A percentile compares a stretch with the other conserved stretches of the same genome.
These are phyloP conservation scores for Hibiscus trionum DNA, from an alignment of 345 rosid genomes.

Conservation along the genomic window DNA sequence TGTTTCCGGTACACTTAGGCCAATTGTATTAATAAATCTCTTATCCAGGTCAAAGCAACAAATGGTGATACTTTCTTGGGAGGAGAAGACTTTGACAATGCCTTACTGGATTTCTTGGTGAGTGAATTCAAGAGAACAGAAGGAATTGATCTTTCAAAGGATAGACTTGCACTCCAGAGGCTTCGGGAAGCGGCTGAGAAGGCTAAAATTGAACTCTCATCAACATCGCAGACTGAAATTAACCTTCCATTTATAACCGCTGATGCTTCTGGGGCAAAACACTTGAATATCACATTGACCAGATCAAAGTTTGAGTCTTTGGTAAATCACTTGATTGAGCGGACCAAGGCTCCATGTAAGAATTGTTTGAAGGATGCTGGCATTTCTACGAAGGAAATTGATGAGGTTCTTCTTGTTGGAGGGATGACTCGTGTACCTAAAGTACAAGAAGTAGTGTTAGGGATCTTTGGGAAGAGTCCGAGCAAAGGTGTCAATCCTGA, in stretches of 20 bases:
- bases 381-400: constrained; percentile 54
- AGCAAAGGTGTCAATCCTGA: constrained; percentile 90
- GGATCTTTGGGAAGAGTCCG: constrained; percentile 73
- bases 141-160: constrained; percentile 65
- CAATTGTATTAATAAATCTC: not conserved
- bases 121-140: constrained; percentile 70
- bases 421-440: constrained; percentile 98
- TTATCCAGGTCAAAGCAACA: constrained; percentile 72
- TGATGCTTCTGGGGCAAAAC: constrained; percentile 78
- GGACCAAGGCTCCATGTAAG: constrained; percentile 63
- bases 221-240: constrained; percentile 77
- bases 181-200: constrained; percentile 83
- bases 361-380: constrained; percentile 83
- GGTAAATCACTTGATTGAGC: constrained; percentile 67
- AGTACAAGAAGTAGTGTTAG: constrained; percentile 69
- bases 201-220: constrained; percentile 85
- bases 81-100: constrained; percentile 77
- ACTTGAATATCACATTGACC: constrained; percentile 71
- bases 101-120: constrained; percentile 66
- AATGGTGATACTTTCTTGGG: constrained; percentile 96
- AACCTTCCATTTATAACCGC: constrained; percentile 85
- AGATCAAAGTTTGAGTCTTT: constrained; percentile 65
- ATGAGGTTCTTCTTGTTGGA: constrained; percentile 82
- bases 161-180: constrained; percentile 81
- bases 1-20: not conserved